Evolutionary conservation across 345 rosid genomes (phyloP).

Genomic region (Conringia planisiliqua): DNA sequence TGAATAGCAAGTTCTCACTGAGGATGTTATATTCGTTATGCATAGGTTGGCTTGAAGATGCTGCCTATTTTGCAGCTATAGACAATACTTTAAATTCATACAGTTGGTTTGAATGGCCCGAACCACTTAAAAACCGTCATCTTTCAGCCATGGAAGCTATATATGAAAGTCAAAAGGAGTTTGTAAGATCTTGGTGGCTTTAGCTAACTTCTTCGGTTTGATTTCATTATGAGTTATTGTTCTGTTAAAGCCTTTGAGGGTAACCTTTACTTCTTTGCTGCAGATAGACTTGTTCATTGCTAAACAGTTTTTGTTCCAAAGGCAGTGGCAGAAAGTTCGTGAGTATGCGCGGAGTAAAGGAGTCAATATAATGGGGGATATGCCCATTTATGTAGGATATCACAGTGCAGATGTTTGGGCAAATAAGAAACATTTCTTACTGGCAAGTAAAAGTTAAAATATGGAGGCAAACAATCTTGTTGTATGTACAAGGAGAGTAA

Average conservation of each 20-base stretch:
- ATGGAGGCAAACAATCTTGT: slow-evolving; percentile 1
- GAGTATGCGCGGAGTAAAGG: slow-evolving; percentile 66
- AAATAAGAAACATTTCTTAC: slow-evolving; percentile 75
- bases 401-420: slow-evolving; percentile 99
- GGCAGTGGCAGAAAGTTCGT: slow-evolving; percentile 89
- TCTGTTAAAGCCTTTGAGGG: slow-evolving; percentile 6
- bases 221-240: background rate
- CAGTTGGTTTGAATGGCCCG: slow-evolving; percentile 93
- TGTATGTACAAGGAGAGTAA: background rate
- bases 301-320: slow-evolving; percentile 86
- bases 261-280: slow-evolving; percentile 25
- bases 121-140: slow-evolving; percentile 71
- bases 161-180: slow-evolving; percentile 66
- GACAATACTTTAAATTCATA: slow-evolving; percentile 49
- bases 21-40: slow-evolving; percentile 2
- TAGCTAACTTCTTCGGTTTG: slow-evolving; percentile 8
- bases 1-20: background rate
- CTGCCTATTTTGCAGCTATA: slow-evolving; percentile 95
- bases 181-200: slow-evolving; percentile 51
- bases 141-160: slow-evolving; percentile 85
- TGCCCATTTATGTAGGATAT: slow-evolving; percentile 95
- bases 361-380: slow-evolving; percentile 94
- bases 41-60: slow-evolving; percentile 96
- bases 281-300: slow-evolving; percentile 90
- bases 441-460: slow-evolving; percentile 46